Evolutionary conservation across 768 basidiomycete species (phyloP).

Genomic region (Cystobasidium ongulense): DNA sequence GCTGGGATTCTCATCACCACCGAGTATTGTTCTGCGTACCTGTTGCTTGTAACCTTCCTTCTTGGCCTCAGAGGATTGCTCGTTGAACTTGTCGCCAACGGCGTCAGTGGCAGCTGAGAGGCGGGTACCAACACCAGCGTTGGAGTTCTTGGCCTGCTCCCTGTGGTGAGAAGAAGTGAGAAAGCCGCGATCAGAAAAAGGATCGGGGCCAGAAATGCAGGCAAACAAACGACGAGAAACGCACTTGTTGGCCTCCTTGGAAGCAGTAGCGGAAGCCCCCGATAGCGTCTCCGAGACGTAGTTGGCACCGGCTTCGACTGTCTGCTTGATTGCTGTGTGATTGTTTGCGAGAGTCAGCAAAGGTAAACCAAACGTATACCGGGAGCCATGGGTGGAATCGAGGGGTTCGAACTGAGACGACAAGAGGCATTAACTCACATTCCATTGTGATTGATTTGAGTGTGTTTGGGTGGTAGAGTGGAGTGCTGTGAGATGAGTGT

Average conservation of each 20-base stretch:
- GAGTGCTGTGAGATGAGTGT: too few species aligned
- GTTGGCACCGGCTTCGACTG: not conserved
- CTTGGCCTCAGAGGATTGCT: constrained; percentile 6
- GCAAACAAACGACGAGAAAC: not conserved
- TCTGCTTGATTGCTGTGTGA: not conserved
- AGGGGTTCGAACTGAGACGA: too few species aligned
- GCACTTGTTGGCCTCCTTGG: not conserved
- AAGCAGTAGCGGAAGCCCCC: not conserved
- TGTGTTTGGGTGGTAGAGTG: not conserved
- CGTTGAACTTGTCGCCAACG: not conserved
- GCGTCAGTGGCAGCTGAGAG: not conserved
- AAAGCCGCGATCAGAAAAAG: not conserved
- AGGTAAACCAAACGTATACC: too few species aligned
- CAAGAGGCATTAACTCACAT: not conserved
- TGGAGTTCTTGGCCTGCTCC: constrained; percentile 10
- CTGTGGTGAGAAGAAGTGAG: not conserved
- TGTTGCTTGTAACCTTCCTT: not conserved
- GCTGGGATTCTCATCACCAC: too few species aligned
- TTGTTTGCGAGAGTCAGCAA: not conserved
- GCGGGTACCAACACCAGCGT: not conserved
- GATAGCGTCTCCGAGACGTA: not conserved
- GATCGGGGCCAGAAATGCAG: not conserved
- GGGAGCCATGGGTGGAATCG: too few species aligned
- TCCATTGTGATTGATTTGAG: not conserved
- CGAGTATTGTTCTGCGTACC: too few species aligned